Evolutionary conservation across 2,329 filamentous ascomycete genomes (phyloP).

Genomic region (Ophiocordyceps camponoti-floridani): DNA sequence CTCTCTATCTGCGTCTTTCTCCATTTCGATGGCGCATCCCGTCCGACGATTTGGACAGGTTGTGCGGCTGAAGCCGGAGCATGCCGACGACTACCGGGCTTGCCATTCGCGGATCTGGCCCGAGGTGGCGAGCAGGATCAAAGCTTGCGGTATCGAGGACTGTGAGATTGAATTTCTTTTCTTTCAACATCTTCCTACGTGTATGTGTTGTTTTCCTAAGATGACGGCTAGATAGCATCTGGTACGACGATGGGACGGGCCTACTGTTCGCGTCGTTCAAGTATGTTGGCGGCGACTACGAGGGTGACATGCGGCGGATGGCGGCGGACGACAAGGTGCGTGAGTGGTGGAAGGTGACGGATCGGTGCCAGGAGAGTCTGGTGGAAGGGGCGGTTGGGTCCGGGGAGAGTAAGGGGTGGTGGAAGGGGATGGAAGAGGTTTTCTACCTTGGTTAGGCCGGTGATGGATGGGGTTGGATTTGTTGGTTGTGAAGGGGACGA

Average conservation of each 20-base stretch:
- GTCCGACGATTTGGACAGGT: conserved; percentile 51
- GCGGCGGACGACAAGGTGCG: conserved; percentile 51
- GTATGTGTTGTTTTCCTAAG: background rate
- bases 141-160: conserved; percentile 55
- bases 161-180: conserved; percentile 25
- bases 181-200: background rate
- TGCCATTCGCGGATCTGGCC: conserved; percentile 62
- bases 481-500: no score
- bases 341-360: conserved; percentile 71
- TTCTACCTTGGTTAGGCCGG: conserved; percentile 27
- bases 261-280: conserved; percentile 63
- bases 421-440: conserved; percentile 51
- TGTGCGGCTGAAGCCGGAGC: conserved; percentile 51
- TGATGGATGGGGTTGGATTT: no score
- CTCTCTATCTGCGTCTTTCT: no score
- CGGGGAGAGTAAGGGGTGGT: conserved; percentile 44
- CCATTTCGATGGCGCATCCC: conserved; percentile 20
- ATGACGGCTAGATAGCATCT: conserved; percentile 45
- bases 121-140: conserved; percentile 58
- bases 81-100: conserved; percentile 51
- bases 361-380: conserved; percentile 51
- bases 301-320: conserved; percentile 62
- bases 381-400: conserved; percentile 41
- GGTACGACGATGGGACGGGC: conserved; percentile 41
- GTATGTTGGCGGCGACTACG: conserved; percentile 57